A percentile compares a stretch with the other conserved stretches of the same genome.
Evolutionary conservation across 305 asterid genomes (phyloP).

Genomic region (Ilex paraguariensis): DNA sequence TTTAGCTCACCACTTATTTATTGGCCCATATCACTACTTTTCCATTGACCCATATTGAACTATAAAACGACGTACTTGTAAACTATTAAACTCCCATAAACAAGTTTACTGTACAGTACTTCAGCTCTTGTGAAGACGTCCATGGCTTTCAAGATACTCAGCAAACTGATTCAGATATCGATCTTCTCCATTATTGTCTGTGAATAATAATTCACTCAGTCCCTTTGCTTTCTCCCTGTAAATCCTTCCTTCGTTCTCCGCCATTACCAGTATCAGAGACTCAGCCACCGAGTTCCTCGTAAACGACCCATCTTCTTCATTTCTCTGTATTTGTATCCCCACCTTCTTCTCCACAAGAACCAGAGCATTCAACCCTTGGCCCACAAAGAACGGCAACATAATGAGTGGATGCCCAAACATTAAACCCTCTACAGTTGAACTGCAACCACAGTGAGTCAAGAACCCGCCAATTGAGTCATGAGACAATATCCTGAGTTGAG

Average conservation of each 20-base stretch:
- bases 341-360: constrained; percentile 28
- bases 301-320: constrained; percentile 43
- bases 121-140: not conserved
- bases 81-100: too few species aligned
- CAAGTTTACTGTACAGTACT: not conserved
- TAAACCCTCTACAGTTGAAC: constrained; percentile 25
- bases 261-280: constrained; percentile 36
- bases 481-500: constrained; percentile 40
- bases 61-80: too few species aligned
- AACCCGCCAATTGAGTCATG: constrained; percentile 51
- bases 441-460: constrained; percentile 50
- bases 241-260: constrained; percentile 16
- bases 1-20: not conserved
- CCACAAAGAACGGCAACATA: constrained; percentile 44
- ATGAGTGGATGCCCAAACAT: constrained; percentile 22
- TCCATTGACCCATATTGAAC: not conserved
- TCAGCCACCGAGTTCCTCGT: constrained; percentile 31
- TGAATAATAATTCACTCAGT: not conserved
- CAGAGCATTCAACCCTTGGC: constrained; percentile 48
- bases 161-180: not conserved
- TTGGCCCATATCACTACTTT: not conserved
- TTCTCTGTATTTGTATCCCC: constrained; percentile 37
- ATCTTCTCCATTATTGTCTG: not conserved
- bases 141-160: not conserved
- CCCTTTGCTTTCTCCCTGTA: not conserved